A percentile compares a stretch with the other conserved stretches of the same genome.
Conservation (phyloP, 2,329 filamentous ascomycete genomes). For the Davidsoniella virescens region DNA sequence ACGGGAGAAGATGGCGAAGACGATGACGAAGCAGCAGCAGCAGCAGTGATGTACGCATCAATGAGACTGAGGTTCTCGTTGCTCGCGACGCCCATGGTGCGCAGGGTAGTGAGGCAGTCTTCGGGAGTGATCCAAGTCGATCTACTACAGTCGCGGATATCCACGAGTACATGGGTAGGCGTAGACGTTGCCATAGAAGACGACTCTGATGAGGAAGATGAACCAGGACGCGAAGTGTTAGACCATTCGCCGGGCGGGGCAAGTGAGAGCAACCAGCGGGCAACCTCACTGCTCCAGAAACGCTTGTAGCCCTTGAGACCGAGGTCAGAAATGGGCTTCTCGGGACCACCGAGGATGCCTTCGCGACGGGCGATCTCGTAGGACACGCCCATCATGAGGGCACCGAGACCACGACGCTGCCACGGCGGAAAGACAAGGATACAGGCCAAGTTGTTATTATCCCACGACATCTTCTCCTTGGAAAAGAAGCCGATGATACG, state of each 20-base stretch:
- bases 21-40: no score
- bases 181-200: slow-evolving; percentile 13
- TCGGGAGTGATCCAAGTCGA: slow-evolving; percentile 74
- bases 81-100: slow-evolving; percentile 61
- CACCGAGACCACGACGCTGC: slow-evolving; percentile 77
- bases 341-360: slow-evolving; percentile 72
- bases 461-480: slow-evolving; percentile 98
- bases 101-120: slow-evolving; percentile 62
- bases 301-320: slow-evolving; percentile 68
- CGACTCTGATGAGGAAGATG: slow-evolving; percentile 14
- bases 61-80: slow-evolving; percentile 26
- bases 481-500: slow-evolving; percentile 89
- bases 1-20: no score
- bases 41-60: no score
- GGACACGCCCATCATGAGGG: slow-evolving; percentile 78
- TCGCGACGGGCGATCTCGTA: slow-evolving; percentile 84
- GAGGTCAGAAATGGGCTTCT: slow-evolving; percentile 80
- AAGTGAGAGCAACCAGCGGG: slow-evolving; percentile 43
- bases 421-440: slow-evolving; percentile 93
- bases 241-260: slow-evolving; percentile 15
- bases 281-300: slow-evolving; percentile 77
- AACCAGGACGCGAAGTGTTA: slow-evolving; percentile 14
- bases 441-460: slow-evolving; percentile 93
- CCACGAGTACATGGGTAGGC: slow-evolving; percentile 33
- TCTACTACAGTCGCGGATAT: slow-evolving; percentile 54